Percentiles rank a stretch among this genome's conserved stretches.
These are phyloP conservation scores for Ophiosphaerella herpotricha DNA, from an alignment of 2,329 filamentous ascomycete species.

Conservation along the genomic window DNA sequence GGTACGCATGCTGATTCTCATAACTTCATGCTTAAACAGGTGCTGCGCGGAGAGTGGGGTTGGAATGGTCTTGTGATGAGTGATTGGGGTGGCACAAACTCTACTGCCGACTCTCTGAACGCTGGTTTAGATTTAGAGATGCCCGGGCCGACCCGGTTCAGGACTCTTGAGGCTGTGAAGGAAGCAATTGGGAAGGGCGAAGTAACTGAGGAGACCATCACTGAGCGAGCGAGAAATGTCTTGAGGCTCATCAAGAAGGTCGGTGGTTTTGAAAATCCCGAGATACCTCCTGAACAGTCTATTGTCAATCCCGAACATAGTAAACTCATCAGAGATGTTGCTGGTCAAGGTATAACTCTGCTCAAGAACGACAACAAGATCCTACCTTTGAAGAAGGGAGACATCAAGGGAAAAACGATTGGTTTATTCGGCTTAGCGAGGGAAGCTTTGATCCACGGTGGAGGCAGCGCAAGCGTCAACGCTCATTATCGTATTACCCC, in stretches of 20 bases:
- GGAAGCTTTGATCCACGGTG: conserved; percentile 41
- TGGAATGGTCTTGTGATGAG: conserved; percentile 70
- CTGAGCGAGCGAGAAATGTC: conserved; percentile 35
- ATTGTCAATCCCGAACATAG: conserved; percentile 66
- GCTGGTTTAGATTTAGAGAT: conserved; percentile 46
- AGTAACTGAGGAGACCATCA: conserved; percentile 47
- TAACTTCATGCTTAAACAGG: conserved; percentile 65
- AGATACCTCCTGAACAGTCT: conserved; percentile 61
- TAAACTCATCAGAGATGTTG: conserved; percentile 66
- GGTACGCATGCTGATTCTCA: conserved; percentile 70
- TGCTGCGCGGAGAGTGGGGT: conserved; percentile 73
- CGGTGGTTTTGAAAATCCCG: conserved; percentile 64
- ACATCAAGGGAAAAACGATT: conserved; percentile 59
- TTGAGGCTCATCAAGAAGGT: conserved; percentile 70
- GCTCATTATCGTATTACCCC: conserved; percentile 35
- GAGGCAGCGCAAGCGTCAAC: conserved; percentile 37
- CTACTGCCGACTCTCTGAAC: conserved; percentile 40
- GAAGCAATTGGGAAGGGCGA: conserved; percentile 53
- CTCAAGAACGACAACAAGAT: conserved; percentile 71
- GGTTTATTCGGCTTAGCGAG: conserved; percentile 74
- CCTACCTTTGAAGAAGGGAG: conserved; percentile 67
- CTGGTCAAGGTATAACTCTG: conserved; percentile 70
- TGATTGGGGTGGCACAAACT: conserved; percentile 61
- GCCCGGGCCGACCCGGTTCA: conserved; percentile 65
- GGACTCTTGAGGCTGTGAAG: conserved; percentile 66